Base-by-base conservation (phyloP, 768 basidiomycete genomes). In the Termitomyces sp. region DNA sequence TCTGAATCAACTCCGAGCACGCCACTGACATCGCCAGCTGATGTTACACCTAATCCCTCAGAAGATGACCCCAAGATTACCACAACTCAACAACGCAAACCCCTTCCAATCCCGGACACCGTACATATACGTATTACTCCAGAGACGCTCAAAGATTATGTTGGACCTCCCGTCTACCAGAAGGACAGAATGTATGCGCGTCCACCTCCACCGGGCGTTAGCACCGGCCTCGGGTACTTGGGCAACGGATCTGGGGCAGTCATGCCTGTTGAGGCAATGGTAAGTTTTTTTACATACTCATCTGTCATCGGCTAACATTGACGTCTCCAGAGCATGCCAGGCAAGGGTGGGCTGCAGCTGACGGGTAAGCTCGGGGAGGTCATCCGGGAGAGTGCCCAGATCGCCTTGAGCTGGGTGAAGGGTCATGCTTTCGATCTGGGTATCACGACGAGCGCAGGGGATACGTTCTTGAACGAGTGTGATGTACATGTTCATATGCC, bases 361-460 rank as follows among this genome's bases (percentile, higher is more conserved):
- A 98, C 97, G 0, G 97, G 97, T 40, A 98, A 98, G 73, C 86
- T 99, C 4, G 96, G 96, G 44, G 97, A 99, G 64, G 97, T 98
- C 58, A 98, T 99, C 68, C 82, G 92, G 38, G 97, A 98, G 73
- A 92, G 89, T 60, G 94, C 95, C 1, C 93, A 97, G 69, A 97
- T 99, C 61, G 93, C 89, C 4, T 72, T 98, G 58, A 89, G 89
- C 66, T 98, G 91, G 89, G 89, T 96, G 41, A 95, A 94, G 69
- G 77, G 86, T 9, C 91, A 98, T 66, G 92, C 97, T 12, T 89
- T 80, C 67, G 86, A 89, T 50, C 80, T 98, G 11, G 94, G 94
- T 3, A 90, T 98, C 65, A 94, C 94, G 6, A 69, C 79, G 48
- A 77, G 79, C 1, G 73, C 80, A 0, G 82, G 81, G 6, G 89